Percentiles rank a stretch among this genome's conserved stretches.
Evolutionary conservation across 2,329 filamentous ascomycete genomes (phyloP).

Genomic region (Colletotrichum tabaci): DNA sequence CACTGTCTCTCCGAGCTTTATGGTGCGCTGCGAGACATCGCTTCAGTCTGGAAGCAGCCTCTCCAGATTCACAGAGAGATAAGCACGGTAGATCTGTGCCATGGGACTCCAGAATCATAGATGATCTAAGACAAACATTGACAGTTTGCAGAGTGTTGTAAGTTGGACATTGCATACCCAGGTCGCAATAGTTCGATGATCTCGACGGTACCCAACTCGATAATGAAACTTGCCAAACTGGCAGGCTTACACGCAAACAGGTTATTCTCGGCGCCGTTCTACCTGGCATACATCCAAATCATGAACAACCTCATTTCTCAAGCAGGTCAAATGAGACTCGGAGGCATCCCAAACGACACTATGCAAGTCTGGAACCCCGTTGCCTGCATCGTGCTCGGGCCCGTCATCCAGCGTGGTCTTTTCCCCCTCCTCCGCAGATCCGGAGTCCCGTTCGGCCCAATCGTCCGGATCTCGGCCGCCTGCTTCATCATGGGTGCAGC

Average conservation of each 20-base stretch:
- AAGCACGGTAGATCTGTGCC: constrained; percentile 57
- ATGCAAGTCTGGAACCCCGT: constrained; percentile 69
- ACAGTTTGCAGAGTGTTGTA: constrained; percentile 65
- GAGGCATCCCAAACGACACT: constrained; percentile 69
- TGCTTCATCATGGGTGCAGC: constrained; percentile 62
- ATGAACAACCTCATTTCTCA: constrained; percentile 69
- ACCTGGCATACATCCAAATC: constrained; percentile 67
- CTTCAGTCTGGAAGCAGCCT: constrained; percentile 63
- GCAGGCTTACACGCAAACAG: constrained; percentile 4
- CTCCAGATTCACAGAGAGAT: constrained; percentile 69
- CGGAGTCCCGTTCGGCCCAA: constrained; percentile 64
- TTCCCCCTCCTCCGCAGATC: constrained; percentile 64
- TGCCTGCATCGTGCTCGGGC: constrained; percentile 67
- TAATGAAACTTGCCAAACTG: no score
- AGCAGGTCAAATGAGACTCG: constrained; percentile 66
- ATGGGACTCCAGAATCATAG: constrained; percentile 75
- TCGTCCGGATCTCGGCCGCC: constrained; percentile 67
- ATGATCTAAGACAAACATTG: constrained; percentile 75
- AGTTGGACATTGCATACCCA: background rate
- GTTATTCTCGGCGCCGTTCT: constrained; percentile 36
- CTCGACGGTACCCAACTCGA: no score
- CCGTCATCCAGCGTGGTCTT: constrained; percentile 65
- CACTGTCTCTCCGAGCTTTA: constrained; percentile 69
- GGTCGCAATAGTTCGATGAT: no score
- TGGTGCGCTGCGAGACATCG: constrained; percentile 64